A percentile compares a stretch with the other conserved stretches of the same genome.
Conservation (phyloP, 2,329 filamentous ascomycete genomes). For the Exutisphaerella laricina region DNA sequence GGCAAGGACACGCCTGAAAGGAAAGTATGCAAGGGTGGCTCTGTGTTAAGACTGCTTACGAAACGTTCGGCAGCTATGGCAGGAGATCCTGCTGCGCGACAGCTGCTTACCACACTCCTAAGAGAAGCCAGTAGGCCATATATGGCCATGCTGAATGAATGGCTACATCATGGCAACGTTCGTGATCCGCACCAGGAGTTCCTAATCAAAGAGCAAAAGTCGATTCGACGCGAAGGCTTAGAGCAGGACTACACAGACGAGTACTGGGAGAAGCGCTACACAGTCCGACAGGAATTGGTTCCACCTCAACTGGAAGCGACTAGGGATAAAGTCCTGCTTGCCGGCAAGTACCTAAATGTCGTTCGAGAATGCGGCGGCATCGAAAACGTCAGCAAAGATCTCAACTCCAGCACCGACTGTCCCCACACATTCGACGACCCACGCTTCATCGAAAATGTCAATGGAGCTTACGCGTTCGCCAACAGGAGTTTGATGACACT, state of each 20-base stretch:
- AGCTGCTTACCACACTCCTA: constrained; percentile 73
- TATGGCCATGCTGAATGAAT: constrained; percentile 98
- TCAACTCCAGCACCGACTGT: constrained; percentile 86
- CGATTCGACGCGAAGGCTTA: constrained; percentile 81
- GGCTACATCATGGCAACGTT: constrained; percentile 94
- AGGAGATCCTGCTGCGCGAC: constrained; percentile 81
- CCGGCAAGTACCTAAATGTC: constrained; percentile 96
- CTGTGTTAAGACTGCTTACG: constrained; percentile 83
- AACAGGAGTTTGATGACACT: constrained; percentile 90
- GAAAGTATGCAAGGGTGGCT: constrained; percentile 94
- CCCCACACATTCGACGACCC: constrained; percentile 87
- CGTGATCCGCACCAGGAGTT: constrained; percentile 93
- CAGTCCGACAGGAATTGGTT: constrained; percentile 82
- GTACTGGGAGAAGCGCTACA: constrained; percentile 98
- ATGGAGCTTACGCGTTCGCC: constrained; percentile 87
- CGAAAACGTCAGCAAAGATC: constrained; percentile 50
- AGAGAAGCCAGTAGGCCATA: constrained; percentile 89
- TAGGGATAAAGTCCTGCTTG: constrained; percentile 89
- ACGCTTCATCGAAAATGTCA: constrained; percentile 92
- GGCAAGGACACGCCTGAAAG: constrained; percentile 80
- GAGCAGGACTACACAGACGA: constrained; percentile 98
- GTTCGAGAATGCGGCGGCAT: constrained; percentile 95
- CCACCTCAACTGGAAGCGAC: constrained; percentile 86
- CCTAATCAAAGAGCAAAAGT: constrained; percentile 90
- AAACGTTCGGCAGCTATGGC: constrained; percentile 82